Base-by-base conservation (phyloP, 2,329 filamentous ascomycete species). In the Penicillium sp. region DNA sequence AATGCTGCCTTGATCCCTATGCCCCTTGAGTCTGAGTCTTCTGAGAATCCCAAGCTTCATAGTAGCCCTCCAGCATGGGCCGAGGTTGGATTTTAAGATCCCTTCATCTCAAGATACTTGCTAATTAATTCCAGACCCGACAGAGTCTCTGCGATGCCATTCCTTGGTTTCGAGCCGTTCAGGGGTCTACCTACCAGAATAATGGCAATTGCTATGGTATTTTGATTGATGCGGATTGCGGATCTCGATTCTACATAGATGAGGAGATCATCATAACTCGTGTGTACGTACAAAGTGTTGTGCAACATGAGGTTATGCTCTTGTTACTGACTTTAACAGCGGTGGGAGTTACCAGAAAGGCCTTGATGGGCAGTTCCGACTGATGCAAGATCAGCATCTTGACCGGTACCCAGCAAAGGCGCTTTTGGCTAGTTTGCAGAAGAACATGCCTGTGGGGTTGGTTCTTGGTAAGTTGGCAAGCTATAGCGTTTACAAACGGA, bases 221-320 rank as follows among this genome's bases (percentile, higher is more conserved):
- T 56, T 76, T 91, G 25, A 77, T 88, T 21, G 85, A 90, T 63
- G 78, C 77, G 0, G 79, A 83, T 46, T 74, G 76, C 10, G 83
- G 83, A 2, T 60, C 72, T 1, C 78, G 85, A 3, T 86, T 90
- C 55, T 80, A 84, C 49, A 81, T 90, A 19, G 81, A 82, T 33
- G 77, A 80, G 1, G 81, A 89, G 53, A 77, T 90, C 3, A 77
- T 91, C 33, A 86, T 92, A 49, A 82, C 85, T 4, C 79, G 85
- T 53, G 76, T 86, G 85, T 86, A 75, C 71, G 83, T 75, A 4
- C 9, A 39, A 16, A 8, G 16, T 47, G 13, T 50, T 44, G 26
- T 21, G 6, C 39, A 21, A 11, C 19, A 46, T 45, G 19, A 42
- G 25, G 25, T 19, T 8, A 5, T 21, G 11, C 33, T 35, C 11